Evolutionary conservation across 768 basidiomycete genomes (phyloP).

Genomic region (Fistulinella prunicolor): DNA sequence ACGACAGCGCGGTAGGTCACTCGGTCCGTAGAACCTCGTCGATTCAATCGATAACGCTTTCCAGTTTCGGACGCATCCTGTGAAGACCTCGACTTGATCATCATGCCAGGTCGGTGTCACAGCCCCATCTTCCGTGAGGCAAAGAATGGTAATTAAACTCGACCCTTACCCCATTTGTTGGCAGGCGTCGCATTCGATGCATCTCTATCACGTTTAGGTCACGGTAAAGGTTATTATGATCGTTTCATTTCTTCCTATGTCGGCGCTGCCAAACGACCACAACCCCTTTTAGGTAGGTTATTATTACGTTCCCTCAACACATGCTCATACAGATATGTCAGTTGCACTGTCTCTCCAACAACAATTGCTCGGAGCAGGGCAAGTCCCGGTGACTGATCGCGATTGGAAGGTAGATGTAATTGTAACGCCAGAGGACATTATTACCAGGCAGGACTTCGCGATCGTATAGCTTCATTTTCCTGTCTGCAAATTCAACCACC

Average conservation of each 20-base stretch:
- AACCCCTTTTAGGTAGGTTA: slow-evolving; percentile 57
- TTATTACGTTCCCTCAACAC: slow-evolving; percentile 10
- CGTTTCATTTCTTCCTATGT: slow-evolving; percentile 61
- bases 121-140: slow-evolving; percentile 9
- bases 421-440: slow-evolving; percentile 44
- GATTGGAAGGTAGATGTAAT: slow-evolving; percentile 68
- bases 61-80: slow-evolving; percentile 32
- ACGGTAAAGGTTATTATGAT: slow-evolving; percentile 85
- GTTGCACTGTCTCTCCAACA: slow-evolving; percentile 66
- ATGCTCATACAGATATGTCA: slow-evolving; percentile 27
- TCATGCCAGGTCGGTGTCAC: slow-evolving; percentile 56
- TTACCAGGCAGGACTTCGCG: slow-evolving; percentile 25
- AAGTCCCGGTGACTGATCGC: slow-evolving; percentile 51
- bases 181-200: slow-evolving; percentile 75
- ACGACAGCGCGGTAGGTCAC: slow-evolving; percentile 52
- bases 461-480: slow-evolving; percentile 15
- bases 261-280: slow-evolving; percentile 35
- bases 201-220: slow-evolving; percentile 66
- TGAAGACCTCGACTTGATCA: slow-evolving; percentile 56
- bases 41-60: slow-evolving; percentile 4
- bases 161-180: slow-evolving; percentile 8
- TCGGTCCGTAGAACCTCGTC: not conserved
- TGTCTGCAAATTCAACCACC: slow-evolving; percentile 14
- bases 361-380: slow-evolving; percentile 51
- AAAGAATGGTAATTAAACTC: slow-evolving; percentile 3